Evolutionary conservation across 495 filamentous ascomycete species (phyloP).

Genomic region (Sphaerosporella brunnea): DNA sequence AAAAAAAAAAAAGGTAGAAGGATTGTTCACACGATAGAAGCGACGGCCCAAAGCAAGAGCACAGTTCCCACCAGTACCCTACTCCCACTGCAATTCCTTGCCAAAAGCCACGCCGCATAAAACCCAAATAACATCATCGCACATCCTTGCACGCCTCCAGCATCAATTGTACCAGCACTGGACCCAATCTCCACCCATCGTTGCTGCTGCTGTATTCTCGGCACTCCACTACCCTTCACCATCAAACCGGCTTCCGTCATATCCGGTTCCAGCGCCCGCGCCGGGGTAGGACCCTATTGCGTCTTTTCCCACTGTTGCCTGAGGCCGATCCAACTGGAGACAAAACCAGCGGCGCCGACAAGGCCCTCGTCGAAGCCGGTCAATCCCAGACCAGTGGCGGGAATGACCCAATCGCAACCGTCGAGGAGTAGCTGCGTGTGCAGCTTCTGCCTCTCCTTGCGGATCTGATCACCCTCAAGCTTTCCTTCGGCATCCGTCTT

Average conservation of each 20-base stretch:
- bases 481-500: constrained; percentile 82
- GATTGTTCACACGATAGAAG: too few relatives aligned
- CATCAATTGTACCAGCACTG: too few relatives aligned
- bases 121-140: too few relatives aligned
- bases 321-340: constrained; percentile 82
- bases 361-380: constrained; percentile 71
- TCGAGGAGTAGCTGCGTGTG: constrained; percentile 68
- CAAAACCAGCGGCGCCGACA: constrained; percentile 75
- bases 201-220: too few relatives aligned
- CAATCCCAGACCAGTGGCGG: constrained; percentile 51
- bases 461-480: constrained; percentile 78
- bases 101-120: too few relatives aligned
- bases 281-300: constrained; percentile 31
- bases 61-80: too few relatives aligned
- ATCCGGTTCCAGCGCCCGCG: not conserved
- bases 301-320: constrained; percentile 84
- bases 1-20: too few relatives aligned
- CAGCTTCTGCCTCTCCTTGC: constrained; percentile 69
- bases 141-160: too few relatives aligned
- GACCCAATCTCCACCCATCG: too few relatives aligned
- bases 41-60: too few relatives aligned
- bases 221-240: not conserved
- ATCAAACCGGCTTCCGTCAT: not conserved
- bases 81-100: too few relatives aligned
- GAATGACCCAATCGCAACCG: constrained; percentile 70